Conservation (phyloP, 495 filamentous ascomycete species). For the Daldinia loculata region DNA sequence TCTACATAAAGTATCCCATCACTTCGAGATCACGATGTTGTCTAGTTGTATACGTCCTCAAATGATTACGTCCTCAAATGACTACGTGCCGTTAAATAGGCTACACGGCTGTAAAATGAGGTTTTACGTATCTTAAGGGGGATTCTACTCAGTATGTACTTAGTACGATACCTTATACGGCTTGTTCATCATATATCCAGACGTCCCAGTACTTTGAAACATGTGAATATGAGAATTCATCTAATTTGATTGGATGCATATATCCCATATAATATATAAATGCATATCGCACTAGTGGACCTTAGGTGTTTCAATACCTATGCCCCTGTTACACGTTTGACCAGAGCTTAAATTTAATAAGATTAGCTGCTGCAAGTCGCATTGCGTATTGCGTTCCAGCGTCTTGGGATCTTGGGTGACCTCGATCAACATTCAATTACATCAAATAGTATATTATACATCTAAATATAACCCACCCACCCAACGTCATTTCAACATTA, state of each 20-base stretch:
- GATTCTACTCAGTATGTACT: too few species aligned
- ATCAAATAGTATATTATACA: neutral
- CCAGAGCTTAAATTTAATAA: slow-evolving; percentile 1
- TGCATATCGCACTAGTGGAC: neutral
- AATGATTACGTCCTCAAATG: too few species aligned
- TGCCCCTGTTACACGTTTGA: neutral
- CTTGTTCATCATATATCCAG: neutral
- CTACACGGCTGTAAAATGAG: too few species aligned
- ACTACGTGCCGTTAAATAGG: too few species aligned
- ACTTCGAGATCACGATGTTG: neutral
- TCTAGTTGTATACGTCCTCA: too few species aligned
- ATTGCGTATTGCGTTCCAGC: slow-evolving; percentile 13
- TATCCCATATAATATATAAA: neutral
- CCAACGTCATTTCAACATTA: slow-evolving; percentile 22
- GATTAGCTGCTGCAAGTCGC: slow-evolving; percentile 16
- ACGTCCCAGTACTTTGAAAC: neutral
- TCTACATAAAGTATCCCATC: neutral
- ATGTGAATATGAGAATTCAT: neutral
- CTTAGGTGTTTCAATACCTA: neutral
- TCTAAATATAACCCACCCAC: slow-evolving; percentile 26
- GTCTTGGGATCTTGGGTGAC: slow-evolving; percentile 8
- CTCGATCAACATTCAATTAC: slow-evolving; percentile 5
- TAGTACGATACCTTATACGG: too few species aligned
- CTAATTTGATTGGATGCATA: neutral
- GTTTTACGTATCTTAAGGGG: too few species aligned